Conservation (phyloP, 495 filamentous ascomycete species). For the Lasiosphaeris hirsuta region DNA sequence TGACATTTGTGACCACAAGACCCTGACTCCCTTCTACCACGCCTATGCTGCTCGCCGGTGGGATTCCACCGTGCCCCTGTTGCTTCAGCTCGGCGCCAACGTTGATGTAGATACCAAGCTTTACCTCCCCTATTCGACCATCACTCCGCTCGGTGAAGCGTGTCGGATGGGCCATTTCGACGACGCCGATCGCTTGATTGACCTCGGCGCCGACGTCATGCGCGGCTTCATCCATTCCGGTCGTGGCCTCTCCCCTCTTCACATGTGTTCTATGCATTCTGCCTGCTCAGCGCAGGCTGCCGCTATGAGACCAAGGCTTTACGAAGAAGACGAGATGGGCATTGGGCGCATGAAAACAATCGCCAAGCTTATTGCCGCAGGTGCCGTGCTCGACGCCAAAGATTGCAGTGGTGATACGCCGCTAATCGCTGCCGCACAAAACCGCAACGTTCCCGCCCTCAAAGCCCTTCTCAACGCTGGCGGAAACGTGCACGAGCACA, state of each 20-base stretch:
- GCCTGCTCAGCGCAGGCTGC: slow-evolving; percentile 9
- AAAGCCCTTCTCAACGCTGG: slow-evolving; percentile 20
- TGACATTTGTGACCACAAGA: slow-evolving; percentile 25
- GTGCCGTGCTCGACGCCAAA: slow-evolving; percentile 26
- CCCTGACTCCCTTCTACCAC: slow-evolving; percentile 34
- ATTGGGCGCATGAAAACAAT: slow-evolving; percentile 24
- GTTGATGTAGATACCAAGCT: slow-evolving; percentile 30
- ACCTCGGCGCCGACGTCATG: slow-evolving; percentile 30
- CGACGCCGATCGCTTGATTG: slow-evolving; percentile 29
- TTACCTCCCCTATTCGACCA: slow-evolving; percentile 31
- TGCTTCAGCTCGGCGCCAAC: slow-evolving; percentile 32
- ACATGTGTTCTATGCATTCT: slow-evolving; percentile 33
- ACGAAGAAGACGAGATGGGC: slow-evolving; percentile 15
- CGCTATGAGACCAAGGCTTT: slow-evolving; percentile 3
- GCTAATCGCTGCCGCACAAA: slow-evolving; percentile 25
- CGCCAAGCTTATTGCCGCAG: slow-evolving; percentile 23
- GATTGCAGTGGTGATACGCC: slow-evolving; percentile 34
- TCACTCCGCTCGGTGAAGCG: slow-evolving; percentile 37
- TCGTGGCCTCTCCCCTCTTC: slow-evolving; percentile 25
- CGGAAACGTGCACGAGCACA: slow-evolving; percentile 18
- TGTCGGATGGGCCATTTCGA: slow-evolving; percentile 33
- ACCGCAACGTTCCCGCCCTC: slow-evolving; percentile 20
- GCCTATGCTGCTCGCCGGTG: slow-evolving; percentile 34
- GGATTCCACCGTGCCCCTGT: slow-evolving; percentile 28
- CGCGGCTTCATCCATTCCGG: slow-evolving; percentile 24